Evolutionary conservation across 192 early-diverging fungal species (phyloP).

Genomic region (Coemansia sp.): DNA sequence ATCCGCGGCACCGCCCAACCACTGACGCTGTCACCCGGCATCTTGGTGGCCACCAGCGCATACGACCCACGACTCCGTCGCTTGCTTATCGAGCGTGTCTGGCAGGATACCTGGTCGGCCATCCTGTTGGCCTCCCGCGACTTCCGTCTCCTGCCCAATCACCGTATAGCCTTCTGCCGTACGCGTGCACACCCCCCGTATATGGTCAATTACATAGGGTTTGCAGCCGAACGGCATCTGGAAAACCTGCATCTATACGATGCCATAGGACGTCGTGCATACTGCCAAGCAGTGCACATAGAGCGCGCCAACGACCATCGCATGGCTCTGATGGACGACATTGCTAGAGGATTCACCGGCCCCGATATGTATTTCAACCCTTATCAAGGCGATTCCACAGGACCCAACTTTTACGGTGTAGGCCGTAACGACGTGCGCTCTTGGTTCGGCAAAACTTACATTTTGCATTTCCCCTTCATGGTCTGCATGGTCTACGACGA

Average conservation of each 20-base stretch:
- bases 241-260: slow-evolving; percentile 64
- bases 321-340: slow-evolving; percentile 45
- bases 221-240: slow-evolving; percentile 65
- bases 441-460: slow-evolving; percentile 63
- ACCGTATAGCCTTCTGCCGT: slow-evolving; percentile 57
- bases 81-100: slow-evolving; percentile 61
- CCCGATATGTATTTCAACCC: slow-evolving; percentile 70
- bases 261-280: slow-evolving; percentile 57
- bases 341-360: slow-evolving; percentile 56
- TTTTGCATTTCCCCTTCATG: slow-evolving; percentile 67
- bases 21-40: slow-evolving; percentile 51
- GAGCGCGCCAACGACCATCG: slow-evolving; percentile 44
- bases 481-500: slow-evolving; percentile 70
- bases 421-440: slow-evolving; percentile 52
- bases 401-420: slow-evolving; percentile 10
- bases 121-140: slow-evolving; percentile 59
- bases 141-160: slow-evolving; percentile 58
- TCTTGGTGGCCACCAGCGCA: slow-evolving; percentile 32
- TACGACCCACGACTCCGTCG: slow-evolving; percentile 49
- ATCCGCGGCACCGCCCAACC: slow-evolving; percentile 55
- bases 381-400: slow-evolving; percentile 17
- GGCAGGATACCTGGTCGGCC: slow-evolving; percentile 73
- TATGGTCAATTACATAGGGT: slow-evolving; percentile 63
- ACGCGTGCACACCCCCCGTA: slow-evolving; percentile 62
- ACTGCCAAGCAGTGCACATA: slow-evolving; percentile 41